Evolutionary conservation across 148 eudicot genomes (phyloP).

Genomic region (Rhododendron williamsianum): DNA sequence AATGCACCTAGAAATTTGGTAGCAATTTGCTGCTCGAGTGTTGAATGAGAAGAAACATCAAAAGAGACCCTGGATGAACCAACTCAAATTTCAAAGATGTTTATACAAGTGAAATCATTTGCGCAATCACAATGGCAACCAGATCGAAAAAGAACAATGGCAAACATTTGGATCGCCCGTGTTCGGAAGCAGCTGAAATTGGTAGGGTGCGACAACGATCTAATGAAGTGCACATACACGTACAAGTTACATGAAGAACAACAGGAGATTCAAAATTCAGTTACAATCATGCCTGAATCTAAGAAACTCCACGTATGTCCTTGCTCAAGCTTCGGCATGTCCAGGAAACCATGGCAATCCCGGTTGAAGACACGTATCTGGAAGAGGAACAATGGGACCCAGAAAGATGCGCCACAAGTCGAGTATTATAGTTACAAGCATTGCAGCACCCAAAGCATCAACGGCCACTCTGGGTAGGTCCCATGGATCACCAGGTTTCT

Average conservation of each 20-base stretch:
- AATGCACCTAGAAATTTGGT: neutral
- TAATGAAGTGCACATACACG: neutral
- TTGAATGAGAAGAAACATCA: neutral
- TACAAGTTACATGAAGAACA: slow-evolving; percentile 2
- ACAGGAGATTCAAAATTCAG: neutral
- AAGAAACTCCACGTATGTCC: neutral
- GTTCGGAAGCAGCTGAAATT: neutral
- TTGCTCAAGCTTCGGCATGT: slow-evolving; percentile 18
- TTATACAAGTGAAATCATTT: neutral
- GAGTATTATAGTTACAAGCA: slow-evolving; percentile 94
- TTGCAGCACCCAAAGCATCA: slow-evolving; percentile 92
- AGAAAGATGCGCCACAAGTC: slow-evolving; percentile 88
- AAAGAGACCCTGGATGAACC: neutral
- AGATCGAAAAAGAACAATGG: neutral
- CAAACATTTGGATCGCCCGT: neutral
- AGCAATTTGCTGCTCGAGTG: neutral
- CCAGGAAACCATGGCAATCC: slow-evolving; percentile 80
- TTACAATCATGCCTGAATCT: neutral
- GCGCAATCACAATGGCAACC: neutral
- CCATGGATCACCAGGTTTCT: slow-evolving; percentile 69
- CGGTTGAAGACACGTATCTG: slow-evolving; percentile 56
- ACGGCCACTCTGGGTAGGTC: slow-evolving; percentile 77
- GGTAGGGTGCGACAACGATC: neutral
- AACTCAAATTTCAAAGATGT: neutral
- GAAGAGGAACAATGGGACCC: slow-evolving; percentile 74